Evolutionary conservation across 1,139 yeast species (phyloP), one percentile per base, ranked within the genome.

Genomic region (Candida sp.): DNA sequence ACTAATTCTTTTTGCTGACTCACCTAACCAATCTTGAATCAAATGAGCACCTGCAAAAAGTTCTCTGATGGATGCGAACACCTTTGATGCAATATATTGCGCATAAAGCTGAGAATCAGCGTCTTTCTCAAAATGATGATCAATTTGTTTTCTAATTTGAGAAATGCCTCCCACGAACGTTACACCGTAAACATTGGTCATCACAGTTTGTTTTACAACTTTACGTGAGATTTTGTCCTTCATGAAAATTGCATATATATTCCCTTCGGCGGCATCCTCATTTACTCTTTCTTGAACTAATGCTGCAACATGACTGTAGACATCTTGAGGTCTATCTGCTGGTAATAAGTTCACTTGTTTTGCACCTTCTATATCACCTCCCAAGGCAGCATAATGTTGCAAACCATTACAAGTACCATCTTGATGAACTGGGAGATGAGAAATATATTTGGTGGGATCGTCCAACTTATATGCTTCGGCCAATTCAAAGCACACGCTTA

Each of bases 181-280:
- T 9, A 93, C 99, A 54, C 99, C 99, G 60, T 95, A 93, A 36
- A 93, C 99, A 56, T 90, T 91, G 1, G 99, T 93, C 99, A 93
- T 93, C 27, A 93, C 99, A 0, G 99, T 89, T 64, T 93, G 98
- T 62, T 93, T 93, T 39, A 93, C 96, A 39, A 93, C 85, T 61
- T 91, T 91, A 56, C 99, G 79, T 22, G 84, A 78, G 48, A 93
- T 79, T 51, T 81, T 77, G 43, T 84, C 88, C 47, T 77, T 71
- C 23, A 84, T 67, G 43, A 71, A 64, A 9, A 61, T 49, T 0
- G 93, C 93, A 46, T 68, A 69, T 49, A 74, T 50, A 78, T 71
- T 57, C 3, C 77, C 89, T 11, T 71, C 69, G 11, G 58, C 79
- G 2, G 84, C 87, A 40, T 86, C 96, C 9, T 63, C 63, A 35